phyloP scores from a whole-genome alignment of 176 grass and related monocot genomes.

The Poa pratensis region DNA sequence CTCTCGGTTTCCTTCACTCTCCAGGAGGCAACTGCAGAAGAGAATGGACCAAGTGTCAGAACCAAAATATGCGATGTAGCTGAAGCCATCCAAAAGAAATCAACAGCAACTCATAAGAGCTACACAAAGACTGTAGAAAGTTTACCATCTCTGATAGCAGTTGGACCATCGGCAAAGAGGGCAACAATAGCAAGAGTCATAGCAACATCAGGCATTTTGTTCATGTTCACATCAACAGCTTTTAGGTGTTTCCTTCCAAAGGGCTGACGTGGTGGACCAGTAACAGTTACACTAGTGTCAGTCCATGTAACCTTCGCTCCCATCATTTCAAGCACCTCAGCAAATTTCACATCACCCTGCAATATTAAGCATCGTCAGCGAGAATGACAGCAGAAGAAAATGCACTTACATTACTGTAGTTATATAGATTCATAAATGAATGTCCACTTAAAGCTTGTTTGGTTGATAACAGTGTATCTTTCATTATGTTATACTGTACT shows the following conservation, averaged over 20 bases:
- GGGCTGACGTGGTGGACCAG: conserved; percentile 72
- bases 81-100: not conserved
- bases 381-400: not conserved
- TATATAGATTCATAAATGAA: not conserved
- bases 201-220: conserved; percentile 99
- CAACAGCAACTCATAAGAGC: not conserved
- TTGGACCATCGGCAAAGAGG: conserved; percentile 92
- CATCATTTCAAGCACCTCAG: conserved; percentile 97
- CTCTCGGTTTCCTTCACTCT: conserved; percentile 99
- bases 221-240: conserved; percentile 97
- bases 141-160: conserved; percentile 96
- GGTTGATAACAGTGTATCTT: not conserved
- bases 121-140: not conserved
- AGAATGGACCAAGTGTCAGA: conserved; percentile 18
- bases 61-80: conserved; percentile 10
- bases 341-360: conserved; percentile 98
- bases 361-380: conserved; percentile 3
- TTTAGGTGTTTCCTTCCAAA: conserved; percentile 78
- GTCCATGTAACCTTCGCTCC: conserved; percentile 98
- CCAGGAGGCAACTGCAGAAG: conserved; percentile 88
- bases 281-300: conserved; percentile 86
- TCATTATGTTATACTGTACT: not conserved
- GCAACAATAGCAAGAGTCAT: conserved; percentile 98
- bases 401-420: not conserved
- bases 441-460: conserved; percentile 6